phyloP scores from a whole-genome alignment of 2,329 filamentous ascomycete genomes.

The Microcyclospora pomicola region DNA sequence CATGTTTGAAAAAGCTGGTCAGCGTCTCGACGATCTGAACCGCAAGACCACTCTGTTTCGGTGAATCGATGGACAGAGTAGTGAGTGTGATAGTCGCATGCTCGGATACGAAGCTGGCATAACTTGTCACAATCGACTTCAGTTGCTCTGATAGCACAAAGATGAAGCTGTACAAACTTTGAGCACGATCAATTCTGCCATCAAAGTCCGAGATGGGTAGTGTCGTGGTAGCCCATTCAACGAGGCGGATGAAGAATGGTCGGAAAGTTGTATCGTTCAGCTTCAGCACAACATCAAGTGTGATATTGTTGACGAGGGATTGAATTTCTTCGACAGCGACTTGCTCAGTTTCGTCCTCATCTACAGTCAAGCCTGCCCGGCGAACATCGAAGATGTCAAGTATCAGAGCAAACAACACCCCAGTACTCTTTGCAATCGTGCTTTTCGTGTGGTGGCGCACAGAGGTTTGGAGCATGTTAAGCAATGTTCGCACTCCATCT shows the following conservation, averaged over 20 bases:
- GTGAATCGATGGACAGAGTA: slow-evolving; percentile 14
- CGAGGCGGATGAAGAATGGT: slow-evolving; percentile 73
- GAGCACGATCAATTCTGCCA: slow-evolving; percentile 49
- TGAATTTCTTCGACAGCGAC: slow-evolving; percentile 11
- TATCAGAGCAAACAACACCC: slow-evolving; percentile 49
- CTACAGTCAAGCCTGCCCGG: slow-evolving; percentile 31
- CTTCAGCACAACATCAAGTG: slow-evolving; percentile 88
- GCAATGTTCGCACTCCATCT: slow-evolving; percentile 7
- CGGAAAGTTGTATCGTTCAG: slow-evolving; percentile 88
- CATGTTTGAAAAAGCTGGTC: slow-evolving; percentile 64
- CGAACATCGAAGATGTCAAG: slow-evolving; percentile 51
- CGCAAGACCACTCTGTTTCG: slow-evolving; percentile 47
- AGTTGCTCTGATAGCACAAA: slow-evolving; percentile 68
- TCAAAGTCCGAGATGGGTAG: slow-evolving; percentile 47
- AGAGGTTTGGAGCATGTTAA: slow-evolving; percentile 47
- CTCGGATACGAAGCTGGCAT: slow-evolving; percentile 73
- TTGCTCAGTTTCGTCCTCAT: slow-evolving; percentile 37
- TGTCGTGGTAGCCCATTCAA: slow-evolving; percentile 60
- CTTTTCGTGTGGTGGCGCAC: slow-evolving; percentile 69
- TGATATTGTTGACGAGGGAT: slow-evolving; percentile 46
- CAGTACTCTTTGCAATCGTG: slow-evolving; percentile 60
- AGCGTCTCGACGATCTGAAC: slow-evolving; percentile 57
- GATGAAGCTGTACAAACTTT: slow-evolving; percentile 71
- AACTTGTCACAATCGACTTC: slow-evolving; percentile 88
- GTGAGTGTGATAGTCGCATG: slow-evolving; percentile 52